These are phyloP conservation scores for apple (Malus domestica) DNA, from an alignment of 306 rosid species.

Conservation along the genomic window DNA sequence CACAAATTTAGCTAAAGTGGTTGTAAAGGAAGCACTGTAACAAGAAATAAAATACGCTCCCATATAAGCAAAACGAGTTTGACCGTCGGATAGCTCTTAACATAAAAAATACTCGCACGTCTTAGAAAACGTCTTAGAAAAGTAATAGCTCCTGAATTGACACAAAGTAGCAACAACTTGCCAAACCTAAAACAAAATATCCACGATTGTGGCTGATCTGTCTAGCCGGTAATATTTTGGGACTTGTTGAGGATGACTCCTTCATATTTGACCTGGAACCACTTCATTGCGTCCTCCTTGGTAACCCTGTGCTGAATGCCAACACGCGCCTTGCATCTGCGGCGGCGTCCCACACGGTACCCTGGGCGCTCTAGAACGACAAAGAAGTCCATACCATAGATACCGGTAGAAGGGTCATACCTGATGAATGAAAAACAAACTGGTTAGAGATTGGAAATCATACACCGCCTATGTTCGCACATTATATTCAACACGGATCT, in stretches of 20 bases:
- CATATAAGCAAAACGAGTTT: neutral
- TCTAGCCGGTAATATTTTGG: conserved; percentile 17
- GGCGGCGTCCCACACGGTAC: conserved; percentile 52
- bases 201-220: neutral
- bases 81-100: neutral
- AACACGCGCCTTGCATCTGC: conserved; percentile 46
- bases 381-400: conserved; percentile 61
- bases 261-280: conserved; percentile 63
- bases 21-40: neutral
- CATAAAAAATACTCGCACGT: neutral
- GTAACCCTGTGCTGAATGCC: conserved; percentile 59
- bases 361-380: conserved; percentile 53
- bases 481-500: neutral
- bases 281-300: conserved; percentile 58
- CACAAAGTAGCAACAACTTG: neutral
- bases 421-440: conserved; percentile 9
- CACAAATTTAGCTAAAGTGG: no score
- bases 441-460: neutral
- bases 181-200: conserved; percentile 12
- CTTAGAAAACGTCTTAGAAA: neutral
- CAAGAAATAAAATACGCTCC: neutral
- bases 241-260: conserved; percentile 65
- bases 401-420: conserved; percentile 56
- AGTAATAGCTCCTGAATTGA: neutral
- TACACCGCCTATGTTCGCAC: neutral